These are phyloP conservation scores for Fusarium liriodendri DNA, from an alignment of 2,329 filamentous ascomycete genomes.

Conservation along the genomic window DNA sequence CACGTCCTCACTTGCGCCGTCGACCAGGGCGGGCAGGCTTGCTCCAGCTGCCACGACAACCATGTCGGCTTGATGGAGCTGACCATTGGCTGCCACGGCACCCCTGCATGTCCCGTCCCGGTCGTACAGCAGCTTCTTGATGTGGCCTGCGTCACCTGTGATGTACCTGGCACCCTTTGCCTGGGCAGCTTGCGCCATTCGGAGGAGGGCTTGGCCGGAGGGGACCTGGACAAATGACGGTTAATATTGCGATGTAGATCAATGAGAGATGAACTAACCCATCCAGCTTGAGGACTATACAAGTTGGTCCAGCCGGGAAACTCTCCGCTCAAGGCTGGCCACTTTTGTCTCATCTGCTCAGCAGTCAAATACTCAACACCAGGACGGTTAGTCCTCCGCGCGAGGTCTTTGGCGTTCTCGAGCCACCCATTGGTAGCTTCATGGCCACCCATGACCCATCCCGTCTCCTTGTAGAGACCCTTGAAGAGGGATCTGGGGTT, in stretches of 20 bases:
- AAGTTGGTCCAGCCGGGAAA: slow-evolving; percentile 45
- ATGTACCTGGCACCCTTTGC: slow-evolving; percentile 44
- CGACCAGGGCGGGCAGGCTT: slow-evolving; percentile 72
- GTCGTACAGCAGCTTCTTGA: slow-evolving; percentile 41
- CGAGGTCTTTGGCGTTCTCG: slow-evolving; percentile 40
- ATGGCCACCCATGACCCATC: slow-evolving; percentile 46
- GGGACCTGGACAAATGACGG: slow-evolving; percentile 22
- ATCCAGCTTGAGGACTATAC: slow-evolving; percentile 44
- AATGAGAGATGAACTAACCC: slow-evolving; percentile 34
- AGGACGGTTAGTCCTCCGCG: slow-evolving; percentile 34
- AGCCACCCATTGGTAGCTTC: slow-evolving; percentile 44
- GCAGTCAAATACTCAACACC: slow-evolving; percentile 43
- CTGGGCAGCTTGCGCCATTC: slow-evolving; percentile 46
- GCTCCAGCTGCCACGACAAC: slow-evolving; percentile 75
- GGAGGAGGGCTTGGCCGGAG: slow-evolving; percentile 43
- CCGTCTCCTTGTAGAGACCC: slow-evolving; percentile 46
- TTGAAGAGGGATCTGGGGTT: slow-evolving; percentile 43
- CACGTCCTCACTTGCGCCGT: slow-evolving; percentile 68
- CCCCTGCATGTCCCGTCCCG: slow-evolving; percentile 50
- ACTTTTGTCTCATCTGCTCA: slow-evolving; percentile 41
- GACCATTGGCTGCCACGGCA: slow-evolving; percentile 60
- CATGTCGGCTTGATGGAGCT: slow-evolving; percentile 64
- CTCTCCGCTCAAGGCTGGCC: slow-evolving; percentile 44
- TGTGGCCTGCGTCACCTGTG: slow-evolving; percentile 40
- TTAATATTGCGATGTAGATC: neutral